Evolutionary conservation across 352 stramenopile genomes (phyloP), one percentile per base, ranked within the genome.

Genomic region (Blastocystis sp.): DNA sequence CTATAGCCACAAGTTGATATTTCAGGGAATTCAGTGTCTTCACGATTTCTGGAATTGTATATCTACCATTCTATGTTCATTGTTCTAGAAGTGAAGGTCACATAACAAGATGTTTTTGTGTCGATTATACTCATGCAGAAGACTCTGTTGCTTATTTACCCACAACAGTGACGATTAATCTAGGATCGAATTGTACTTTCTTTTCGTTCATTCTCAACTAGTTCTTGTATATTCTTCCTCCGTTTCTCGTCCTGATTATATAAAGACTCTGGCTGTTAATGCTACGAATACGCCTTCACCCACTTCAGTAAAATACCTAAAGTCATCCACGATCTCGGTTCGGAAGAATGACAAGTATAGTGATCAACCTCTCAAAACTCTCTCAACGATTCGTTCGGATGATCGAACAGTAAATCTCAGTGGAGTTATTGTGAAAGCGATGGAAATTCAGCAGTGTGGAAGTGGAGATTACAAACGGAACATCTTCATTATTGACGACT

Each of bases 401-500:
- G 53, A 66, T 33, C 35, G 68, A 37, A 27, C n/a, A 17, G 51
- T 68, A 24, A 84, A 40, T 56, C 51, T 68, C 56, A 66, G 73
- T 37, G 73, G 73, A 11, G 30, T 84, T 11, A 54, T 84, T 11
- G 53, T 84, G 51, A 84, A 84, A 44, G 56, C 30, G 17, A 84
- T 84, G 73, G n/a, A 51, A 11, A 35, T 68, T 22, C 73, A 44
- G 13, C 73, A 44, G 22, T 84, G 73, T 44, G 48, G 53, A 22
- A 27, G 19, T 24, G 73, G 73, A 3, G 73, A 84, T 44, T 84
- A 68, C 56, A 40, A n/a, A 9, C 53, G 73, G 24, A 84, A 40
- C 0, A 84, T 84, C 53, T 69, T 40, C 53, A 33, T 84, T 24
- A 33, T 84, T 22, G 73, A 84, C 24, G 73, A 84, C 15, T 69